Base-by-base conservation (phyloP, 257 asterid species). In the Solanum sejunctum region DNA sequence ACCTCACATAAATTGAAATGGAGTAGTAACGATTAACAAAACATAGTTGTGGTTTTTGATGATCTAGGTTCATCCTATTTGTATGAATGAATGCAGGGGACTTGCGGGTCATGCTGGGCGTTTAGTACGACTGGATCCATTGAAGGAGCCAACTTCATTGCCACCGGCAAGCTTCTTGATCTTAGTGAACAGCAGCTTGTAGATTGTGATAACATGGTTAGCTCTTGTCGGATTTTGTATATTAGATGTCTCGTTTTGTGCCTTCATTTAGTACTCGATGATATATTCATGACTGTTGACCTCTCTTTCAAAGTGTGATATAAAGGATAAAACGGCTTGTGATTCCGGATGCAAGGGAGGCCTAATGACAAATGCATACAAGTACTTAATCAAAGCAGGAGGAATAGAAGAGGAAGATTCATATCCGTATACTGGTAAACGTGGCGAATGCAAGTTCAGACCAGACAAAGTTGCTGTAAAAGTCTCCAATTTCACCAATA, bases 31-130 rank as follows among this genome's bases (percentile, higher is more conserved):
- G 3, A 32, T 32, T 32, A 32, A 32, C 36, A 32, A 3, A 32
- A 32, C 36, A 32, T 32, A 2, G 36, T 0, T 32, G 36, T 32
- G 36, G 36, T 32, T 32, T 32, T 3, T 32, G 36, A 32, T 32
- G 36, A 3, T 32, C 3, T 32, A 32, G 36, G 36, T 32, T 32
- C 36, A 32, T 32, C 2, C 36, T 32, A 32, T 63, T 26, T 26
- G 1, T 36, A 26, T 12, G 18, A 1, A 5, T 32, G 11, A 32
- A 79, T 83, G 52, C 89, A 95, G 98, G 98, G 98, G 6, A n/a
- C 56, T 2, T 95, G 98, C 47, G 98, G 98, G 5, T 90, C 98
- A 26, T 95, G 98, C 52, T 95, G 98, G 98, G 98, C 98, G 26
- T 95, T 95, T 87, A 95, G 98, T 88, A 91, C 98, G 2, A 93